Evolutionary conservation across 2,329 filamentous ascomycete species (phyloP).

Genomic region (Botrytis medusae): DNA sequence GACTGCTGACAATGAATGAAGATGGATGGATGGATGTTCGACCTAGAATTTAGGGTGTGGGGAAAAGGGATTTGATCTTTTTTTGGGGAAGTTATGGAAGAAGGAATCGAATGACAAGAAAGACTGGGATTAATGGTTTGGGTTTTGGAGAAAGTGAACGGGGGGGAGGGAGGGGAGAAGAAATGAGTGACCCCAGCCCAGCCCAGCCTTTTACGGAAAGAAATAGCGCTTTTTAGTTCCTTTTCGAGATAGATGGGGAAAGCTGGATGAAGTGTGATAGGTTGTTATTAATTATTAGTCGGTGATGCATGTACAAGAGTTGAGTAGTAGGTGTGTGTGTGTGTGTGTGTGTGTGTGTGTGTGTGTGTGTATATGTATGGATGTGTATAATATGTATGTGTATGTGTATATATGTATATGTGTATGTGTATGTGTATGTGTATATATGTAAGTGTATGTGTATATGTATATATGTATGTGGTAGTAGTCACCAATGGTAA

Average conservation of each 20-base stretch:
- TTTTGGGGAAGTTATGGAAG: slow-evolving; percentile 9
- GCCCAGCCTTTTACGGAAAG: slow-evolving; percentile 4
- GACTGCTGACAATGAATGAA: slow-evolving; percentile 14
- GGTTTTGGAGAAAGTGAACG: not conserved
- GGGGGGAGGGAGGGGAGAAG: not conserved
- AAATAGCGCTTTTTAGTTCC: slow-evolving; percentile 6
- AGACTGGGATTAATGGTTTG: not conserved
- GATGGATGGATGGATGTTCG: slow-evolving; percentile 8
- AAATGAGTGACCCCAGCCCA: slow-evolving; percentile 17
- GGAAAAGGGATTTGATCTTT: slow-evolving; percentile 10
- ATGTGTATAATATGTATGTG: no score
- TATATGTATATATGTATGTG: no score
- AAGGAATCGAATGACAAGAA: slow-evolving; percentile 14
- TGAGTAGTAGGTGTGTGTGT: no score
- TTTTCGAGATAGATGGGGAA: not conserved
- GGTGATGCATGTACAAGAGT: not conserved
- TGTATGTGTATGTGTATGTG: no score
- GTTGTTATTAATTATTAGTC: no score
- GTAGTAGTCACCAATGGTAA: not conserved
- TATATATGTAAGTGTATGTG: no score
- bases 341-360: no score
- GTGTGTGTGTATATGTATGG: no score
- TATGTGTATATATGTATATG: no score
- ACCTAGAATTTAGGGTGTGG: slow-evolving; percentile 22
- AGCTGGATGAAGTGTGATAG: slow-evolving; percentile 10